These are phyloP conservation scores for Aspergillus japonicus DNA, from an alignment of 2,329 filamentous ascomycete species.

Conservation along the genomic window DNA sequence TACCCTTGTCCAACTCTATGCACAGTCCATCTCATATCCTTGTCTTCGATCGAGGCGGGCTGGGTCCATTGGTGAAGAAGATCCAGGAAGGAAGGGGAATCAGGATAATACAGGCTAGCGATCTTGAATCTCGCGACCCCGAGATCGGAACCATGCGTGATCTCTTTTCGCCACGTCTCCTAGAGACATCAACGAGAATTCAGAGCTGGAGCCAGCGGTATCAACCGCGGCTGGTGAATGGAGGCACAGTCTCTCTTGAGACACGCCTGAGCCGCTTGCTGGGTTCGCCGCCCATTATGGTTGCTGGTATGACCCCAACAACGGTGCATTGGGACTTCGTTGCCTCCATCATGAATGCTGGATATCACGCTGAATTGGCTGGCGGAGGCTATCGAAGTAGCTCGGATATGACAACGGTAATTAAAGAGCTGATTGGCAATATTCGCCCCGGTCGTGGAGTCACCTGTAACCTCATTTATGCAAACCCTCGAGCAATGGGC, in stretches of 20 bases:
- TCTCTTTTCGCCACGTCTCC: conserved; percentile 12
- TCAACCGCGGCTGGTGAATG: conserved; percentile 79
- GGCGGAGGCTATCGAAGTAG: conserved; percentile 53
- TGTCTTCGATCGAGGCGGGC: conserved; percentile 20
- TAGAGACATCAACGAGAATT: conserved; percentile 68
- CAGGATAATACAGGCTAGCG: conserved; percentile 16
- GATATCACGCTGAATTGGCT: conserved; percentile 49
- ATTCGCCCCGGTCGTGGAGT: conserved; percentile 67
- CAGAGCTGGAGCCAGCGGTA: conserved; percentile 92
- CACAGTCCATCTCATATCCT: conserved; percentile 14
- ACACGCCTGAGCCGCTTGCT: conserved; percentile 92
- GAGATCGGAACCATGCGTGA: conserved; percentile 19
- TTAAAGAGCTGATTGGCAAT: conserved; percentile 49
- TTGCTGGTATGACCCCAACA: conserved; percentile 89
- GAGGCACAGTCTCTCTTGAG: conserved; percentile 84
- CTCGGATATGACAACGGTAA: conserved; percentile 46
- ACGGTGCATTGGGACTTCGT: conserved; percentile 75
- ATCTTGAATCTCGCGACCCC: conserved; percentile 17
- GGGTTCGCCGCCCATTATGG: conserved; percentile 81
- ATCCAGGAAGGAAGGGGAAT: conserved; percentile 17
- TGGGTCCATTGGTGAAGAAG: conserved; percentile 14
- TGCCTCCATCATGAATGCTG: conserved; percentile 54
- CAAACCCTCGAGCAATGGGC: conserved; percentile 51
- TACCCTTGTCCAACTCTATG: neutral
- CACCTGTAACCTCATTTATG: conserved; percentile 55